Conservation (phyloP, 306 rosid genomes). For the Elaeagnus macrophylla region DNA sequence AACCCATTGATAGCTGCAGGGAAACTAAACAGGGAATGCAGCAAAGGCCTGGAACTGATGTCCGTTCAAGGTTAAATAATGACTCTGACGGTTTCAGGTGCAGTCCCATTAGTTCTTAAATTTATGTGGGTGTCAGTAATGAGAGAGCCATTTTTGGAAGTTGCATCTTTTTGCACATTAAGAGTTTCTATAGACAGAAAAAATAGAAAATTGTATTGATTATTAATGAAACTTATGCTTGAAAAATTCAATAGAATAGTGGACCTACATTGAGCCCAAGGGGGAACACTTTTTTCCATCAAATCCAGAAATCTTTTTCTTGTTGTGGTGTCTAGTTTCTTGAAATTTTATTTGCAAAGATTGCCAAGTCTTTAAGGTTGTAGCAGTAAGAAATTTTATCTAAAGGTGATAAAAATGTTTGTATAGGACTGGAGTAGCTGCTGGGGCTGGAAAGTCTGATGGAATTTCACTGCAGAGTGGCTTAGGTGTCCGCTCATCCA, state of each 20-base stretch:
- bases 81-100: constrained; percentile 93
- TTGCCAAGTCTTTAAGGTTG: too few species aligned
- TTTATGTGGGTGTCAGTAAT: constrained; percentile 5
- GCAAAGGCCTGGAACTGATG: constrained; percentile 69
- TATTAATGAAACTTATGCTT: too few species aligned
- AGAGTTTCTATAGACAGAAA: too few species aligned
- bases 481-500: constrained; percentile 68
- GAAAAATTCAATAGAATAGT: too few species aligned
- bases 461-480: constrained; percentile 65
- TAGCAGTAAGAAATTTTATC: constrained; percentile 3
- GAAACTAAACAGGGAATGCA: constrained; percentile 85
- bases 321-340: too few species aligned
- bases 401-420: constrained; percentile 24
- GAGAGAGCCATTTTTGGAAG: background rate
- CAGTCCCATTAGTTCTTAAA: constrained; percentile 15
- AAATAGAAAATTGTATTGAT: too few species aligned
- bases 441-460: constrained; percentile 74
- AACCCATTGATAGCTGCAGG: constrained; percentile 63
- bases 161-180: too few species aligned
- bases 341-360: too few species aligned
- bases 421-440: constrained; percentile 60
- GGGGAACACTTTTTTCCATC: too few species aligned
- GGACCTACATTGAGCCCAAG: too few species aligned
- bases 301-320: too few species aligned
- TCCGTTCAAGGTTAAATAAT: constrained; percentile 65